phyloP scores from a whole-genome alignment of 1,284 basidiomycete genomes.

The Paramarasmius palmivorus region DNA sequence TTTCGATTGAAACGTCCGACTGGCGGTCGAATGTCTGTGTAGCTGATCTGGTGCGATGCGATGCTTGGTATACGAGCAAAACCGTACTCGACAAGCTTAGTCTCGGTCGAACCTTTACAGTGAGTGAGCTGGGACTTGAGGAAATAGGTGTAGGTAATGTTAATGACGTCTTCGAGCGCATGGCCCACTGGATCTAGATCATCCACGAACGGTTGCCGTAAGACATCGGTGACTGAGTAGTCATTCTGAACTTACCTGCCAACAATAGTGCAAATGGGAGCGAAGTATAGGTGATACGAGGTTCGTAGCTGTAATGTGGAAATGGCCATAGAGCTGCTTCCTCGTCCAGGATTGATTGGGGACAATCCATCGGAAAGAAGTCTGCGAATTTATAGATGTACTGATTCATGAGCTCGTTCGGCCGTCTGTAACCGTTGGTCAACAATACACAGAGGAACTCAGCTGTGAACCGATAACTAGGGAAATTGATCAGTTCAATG shows the following conservation, averaged over 20 bases:
- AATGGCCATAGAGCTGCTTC: background rate
- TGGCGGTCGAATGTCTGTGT: too few species aligned
- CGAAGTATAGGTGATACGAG: background rate
- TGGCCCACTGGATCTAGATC: too few species aligned
- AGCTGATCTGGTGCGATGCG: too few species aligned
- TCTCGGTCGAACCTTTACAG: background rate
- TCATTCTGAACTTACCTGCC: too few species aligned
- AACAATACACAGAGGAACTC: constrained; percentile 5
- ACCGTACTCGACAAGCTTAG: background rate
- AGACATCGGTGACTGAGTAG: too few species aligned
- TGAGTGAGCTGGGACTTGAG: background rate
- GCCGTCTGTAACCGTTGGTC: background rate
- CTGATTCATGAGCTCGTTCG: background rate
- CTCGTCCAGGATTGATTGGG: background rate
- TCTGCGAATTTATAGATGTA: background rate
- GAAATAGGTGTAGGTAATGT: background rate
- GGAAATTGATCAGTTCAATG: background rate
- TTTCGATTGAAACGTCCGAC: too few species aligned
- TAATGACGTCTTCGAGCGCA: background rate
- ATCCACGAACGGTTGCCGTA: too few species aligned
- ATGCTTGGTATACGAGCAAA: too few species aligned
- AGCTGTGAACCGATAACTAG: constrained; percentile 11
- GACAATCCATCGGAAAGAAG: constrained; percentile 2
- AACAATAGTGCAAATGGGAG: background rate
- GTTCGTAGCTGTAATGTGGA: background rate